Base-by-base conservation (phyloP, 2,329 filamentous ascomycete species). In the Xylariaceae sp. region DNA sequence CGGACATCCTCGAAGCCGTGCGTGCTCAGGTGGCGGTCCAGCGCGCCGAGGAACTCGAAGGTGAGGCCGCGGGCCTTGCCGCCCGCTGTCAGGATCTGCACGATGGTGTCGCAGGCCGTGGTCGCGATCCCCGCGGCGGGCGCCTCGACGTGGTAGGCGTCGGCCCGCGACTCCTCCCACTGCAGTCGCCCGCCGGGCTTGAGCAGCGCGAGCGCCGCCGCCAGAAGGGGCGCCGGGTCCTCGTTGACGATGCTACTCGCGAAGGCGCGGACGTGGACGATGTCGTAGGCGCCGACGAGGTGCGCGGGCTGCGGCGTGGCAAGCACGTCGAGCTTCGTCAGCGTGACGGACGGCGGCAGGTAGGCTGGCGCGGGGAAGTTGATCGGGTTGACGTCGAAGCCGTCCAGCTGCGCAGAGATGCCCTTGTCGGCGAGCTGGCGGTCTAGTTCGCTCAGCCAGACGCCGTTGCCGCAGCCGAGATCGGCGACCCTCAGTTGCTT, bases 1-100 rank as follows among this genome's bases (percentile, higher is more conserved):
- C 21, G 23, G 1, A 63, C 56, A 2, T 64, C 46, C 3, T 53
- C 18, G 18, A 60, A 64, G 2, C 61, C 59, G n/a, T 50, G 32
- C 18, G 55, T 14, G 10, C 42, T 21, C 1, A 65, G 32, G 21
- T 60, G 58, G 9, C 20, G 19, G 40, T 56, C 58, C 20, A 64
- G 44, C 5, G 44, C 50, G 2, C 41, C 57, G 10, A 64, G 10
- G 18, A 47, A 62, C 0, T 53, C 56, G 29, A 50, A 55, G 0
- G 3, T 43, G 32, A 50, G 41, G 7, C 64, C 54, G 10, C 29
- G 40, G n/a, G 61, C 56, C 7, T 54, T 18, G 1, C 45, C 44
- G 21, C 54, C 57, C 0, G 49, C 47, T 48, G 42, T 47, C 23
- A 26, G 23, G 23, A 26, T 9, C 23, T 4, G 4, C 4, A 52